These are phyloP conservation scores for Papiliotrema laurentii DNA, from an alignment of 1,284 basidiomycete genomes.

Conservation along the genomic window DNA sequence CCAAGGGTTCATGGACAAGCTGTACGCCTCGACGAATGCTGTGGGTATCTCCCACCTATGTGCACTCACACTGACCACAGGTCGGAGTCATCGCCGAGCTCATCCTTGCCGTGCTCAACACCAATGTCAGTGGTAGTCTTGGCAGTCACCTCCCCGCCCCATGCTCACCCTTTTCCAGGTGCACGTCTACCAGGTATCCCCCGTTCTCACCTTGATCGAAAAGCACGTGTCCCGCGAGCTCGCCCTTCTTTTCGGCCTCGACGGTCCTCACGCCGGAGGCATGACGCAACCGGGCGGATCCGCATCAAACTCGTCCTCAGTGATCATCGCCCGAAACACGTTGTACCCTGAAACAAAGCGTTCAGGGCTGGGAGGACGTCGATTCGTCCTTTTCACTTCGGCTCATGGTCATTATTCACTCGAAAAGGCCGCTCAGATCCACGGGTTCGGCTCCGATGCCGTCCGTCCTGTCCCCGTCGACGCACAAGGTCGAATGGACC, in stretches of 20 bases:
- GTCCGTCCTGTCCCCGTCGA: conserved; percentile 42
- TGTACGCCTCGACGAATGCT: conserved; percentile 46
- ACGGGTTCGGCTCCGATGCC: conserved; percentile 42
- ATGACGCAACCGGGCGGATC: conserved; percentile 42
- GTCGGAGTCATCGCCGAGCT: conserved; percentile 46
- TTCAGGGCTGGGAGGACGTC: conserved; percentile 27
- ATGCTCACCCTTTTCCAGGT: conserved; percentile 10
- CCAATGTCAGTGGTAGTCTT: conserved; percentile 24
- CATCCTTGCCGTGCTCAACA: conserved; percentile 45
- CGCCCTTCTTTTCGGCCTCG: conserved; percentile 23
- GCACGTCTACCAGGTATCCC: conserved; percentile 48
- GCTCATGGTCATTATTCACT: conserved; percentile 45
- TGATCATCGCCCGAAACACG: conserved; percentile 46
- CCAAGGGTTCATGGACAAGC: conserved; percentile 39
- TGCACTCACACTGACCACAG: conserved; percentile 5
- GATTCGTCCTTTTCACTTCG: conserved; percentile 44
- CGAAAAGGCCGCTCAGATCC: conserved; percentile 47
- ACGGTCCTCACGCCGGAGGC: conserved; percentile 17
- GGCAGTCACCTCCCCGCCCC: neutral
- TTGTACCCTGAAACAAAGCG: conserved; percentile 39
- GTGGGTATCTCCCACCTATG: conserved; percentile 12
- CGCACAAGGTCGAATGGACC: conserved; percentile 18
- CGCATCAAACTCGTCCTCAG: conserved; percentile 44
- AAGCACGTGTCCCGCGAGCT: conserved; percentile 21
- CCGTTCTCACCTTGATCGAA: conserved; percentile 43